Percentiles rank a stretch among this genome's conserved stretches.
These are phyloP conservation scores for Apodospora peruviana DNA, from an alignment of 495 filamentous ascomycete genomes.

Conservation along the genomic window DNA sequence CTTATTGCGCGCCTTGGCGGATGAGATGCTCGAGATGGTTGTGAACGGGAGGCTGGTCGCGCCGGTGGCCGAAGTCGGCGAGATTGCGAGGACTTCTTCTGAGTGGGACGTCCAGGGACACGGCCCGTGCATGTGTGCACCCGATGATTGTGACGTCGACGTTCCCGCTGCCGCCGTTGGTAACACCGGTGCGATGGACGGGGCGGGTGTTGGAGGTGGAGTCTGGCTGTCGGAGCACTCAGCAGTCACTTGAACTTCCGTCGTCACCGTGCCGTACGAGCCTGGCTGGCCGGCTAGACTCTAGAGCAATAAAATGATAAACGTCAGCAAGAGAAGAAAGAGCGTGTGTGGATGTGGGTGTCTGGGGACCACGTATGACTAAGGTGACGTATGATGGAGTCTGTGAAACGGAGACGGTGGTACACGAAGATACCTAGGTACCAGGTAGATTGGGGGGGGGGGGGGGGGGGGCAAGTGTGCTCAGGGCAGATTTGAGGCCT, in stretches of 20 bases:
- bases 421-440: neutral
- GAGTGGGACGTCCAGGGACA: constrained; percentile 6
- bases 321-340: neutral
- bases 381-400: constrained; percentile 2
- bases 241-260: constrained; percentile 29
- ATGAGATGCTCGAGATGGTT: constrained; percentile 6
- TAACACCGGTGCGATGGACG: constrained; percentile 11
- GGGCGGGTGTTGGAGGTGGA: constrained; percentile 13
- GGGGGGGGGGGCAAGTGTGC: neutral
- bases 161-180: constrained; percentile 8
- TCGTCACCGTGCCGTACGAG: constrained; percentile 30
- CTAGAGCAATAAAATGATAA: constrained; percentile 1
- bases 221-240: constrained; percentile 16
- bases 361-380: neutral
- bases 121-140: constrained; percentile 5
- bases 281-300: constrained; percentile 3
- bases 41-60: neutral
- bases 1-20: neutral
- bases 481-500: no score
- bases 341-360: neutral
- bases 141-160: neutral
- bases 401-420: constrained; percentile 5
- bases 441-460: neutral
- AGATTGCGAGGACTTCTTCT: no score
- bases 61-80: no score